phyloP scores from a whole-genome alignment of 2,329 filamentous ascomycete genomes.

The Colletotrichum gloeosporioides region DNA sequence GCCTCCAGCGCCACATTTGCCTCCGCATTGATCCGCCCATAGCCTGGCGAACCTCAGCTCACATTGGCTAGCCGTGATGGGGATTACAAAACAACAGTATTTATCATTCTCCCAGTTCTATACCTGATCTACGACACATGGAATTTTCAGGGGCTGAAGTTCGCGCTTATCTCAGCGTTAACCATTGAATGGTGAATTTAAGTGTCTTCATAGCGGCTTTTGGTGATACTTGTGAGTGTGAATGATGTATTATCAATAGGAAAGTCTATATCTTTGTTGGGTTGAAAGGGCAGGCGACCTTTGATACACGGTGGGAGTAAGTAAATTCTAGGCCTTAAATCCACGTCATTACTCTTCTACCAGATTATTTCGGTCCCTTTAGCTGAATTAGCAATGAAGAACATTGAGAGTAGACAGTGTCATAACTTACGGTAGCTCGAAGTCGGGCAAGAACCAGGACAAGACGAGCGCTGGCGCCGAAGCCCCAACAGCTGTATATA shows the following conservation, averaged over 20 bases:
- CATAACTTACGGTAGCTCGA: background rate
- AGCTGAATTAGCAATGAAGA: background rate
- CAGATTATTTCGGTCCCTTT: conserved; percentile 3
- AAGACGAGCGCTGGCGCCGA: conserved; percentile 3
- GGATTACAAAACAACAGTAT: background rate
- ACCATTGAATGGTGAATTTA: background rate
- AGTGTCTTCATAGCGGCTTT: background rate
- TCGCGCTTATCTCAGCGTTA: background rate
- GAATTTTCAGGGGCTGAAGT: background rate
- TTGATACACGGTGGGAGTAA: background rate
- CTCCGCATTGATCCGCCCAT: background rate
- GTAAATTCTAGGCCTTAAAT: background rate
- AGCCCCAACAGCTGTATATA: conserved; percentile 2
- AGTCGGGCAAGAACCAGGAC: conserved; percentile 3
- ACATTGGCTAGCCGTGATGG: background rate
- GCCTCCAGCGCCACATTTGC: background rate
- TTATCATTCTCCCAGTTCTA: background rate
- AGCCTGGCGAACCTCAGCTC: background rate
- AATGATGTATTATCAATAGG: background rate
- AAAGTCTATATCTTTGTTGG: background rate
- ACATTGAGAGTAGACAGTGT: background rate
- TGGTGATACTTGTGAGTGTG: background rate
- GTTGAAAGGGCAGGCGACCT: background rate
- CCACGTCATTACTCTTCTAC: background rate
- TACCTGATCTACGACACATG: background rate